These are phyloP conservation scores for Buddleja alternifolia DNA, from an alignment of 257 asterid genomes.

Conservation along the genomic window DNA sequence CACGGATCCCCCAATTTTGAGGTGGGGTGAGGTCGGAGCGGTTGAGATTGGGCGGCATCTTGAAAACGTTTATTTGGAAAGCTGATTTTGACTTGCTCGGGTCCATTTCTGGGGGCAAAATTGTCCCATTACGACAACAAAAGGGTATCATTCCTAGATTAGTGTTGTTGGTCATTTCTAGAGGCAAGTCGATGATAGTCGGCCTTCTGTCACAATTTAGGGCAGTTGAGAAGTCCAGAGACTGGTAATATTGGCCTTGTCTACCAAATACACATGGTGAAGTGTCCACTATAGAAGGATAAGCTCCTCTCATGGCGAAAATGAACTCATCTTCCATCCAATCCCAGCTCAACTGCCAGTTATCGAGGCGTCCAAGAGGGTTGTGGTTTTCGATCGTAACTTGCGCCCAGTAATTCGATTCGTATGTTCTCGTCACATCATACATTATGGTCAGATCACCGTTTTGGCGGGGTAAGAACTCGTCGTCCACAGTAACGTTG, in stretches of 20 bases:
- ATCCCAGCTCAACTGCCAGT: conserved; percentile 94
- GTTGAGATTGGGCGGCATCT: conserved; percentile 89
- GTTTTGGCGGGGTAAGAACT: conserved; percentile 61
- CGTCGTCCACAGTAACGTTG: conserved; percentile 53
- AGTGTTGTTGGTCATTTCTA: conserved; percentile 68
- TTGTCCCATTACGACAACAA: conserved; percentile 92
- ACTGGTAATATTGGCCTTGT: conserved; percentile 62
- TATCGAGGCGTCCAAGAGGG: conserved; percentile 84
- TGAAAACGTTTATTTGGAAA: conserved; percentile 80
- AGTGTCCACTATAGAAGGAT: conserved; percentile 71
- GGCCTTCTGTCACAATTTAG: conserved; percentile 81
- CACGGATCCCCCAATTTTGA: conserved; percentile 73
- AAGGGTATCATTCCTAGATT: conserved; percentile 74
- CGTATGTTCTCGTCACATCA: conserved; percentile 73
- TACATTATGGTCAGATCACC: conserved; percentile 90
- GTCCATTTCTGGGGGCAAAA: conserved; percentile 90
- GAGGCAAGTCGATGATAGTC: conserved; percentile 75
- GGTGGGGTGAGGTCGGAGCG: conserved; percentile 82
- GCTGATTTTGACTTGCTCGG: conserved; percentile 81
- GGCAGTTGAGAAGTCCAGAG: conserved; percentile 75
- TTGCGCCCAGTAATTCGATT: conserved; percentile 78
- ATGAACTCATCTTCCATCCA: conserved; percentile 98
- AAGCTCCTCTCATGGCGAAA: conserved; percentile 78
- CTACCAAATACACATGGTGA: conserved; percentile 70
- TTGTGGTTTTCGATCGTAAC: conserved; percentile 79